phyloP scores from a whole-genome alignment of 371 early-diverging fungal genomes.

The Circinella minor region DNA sequence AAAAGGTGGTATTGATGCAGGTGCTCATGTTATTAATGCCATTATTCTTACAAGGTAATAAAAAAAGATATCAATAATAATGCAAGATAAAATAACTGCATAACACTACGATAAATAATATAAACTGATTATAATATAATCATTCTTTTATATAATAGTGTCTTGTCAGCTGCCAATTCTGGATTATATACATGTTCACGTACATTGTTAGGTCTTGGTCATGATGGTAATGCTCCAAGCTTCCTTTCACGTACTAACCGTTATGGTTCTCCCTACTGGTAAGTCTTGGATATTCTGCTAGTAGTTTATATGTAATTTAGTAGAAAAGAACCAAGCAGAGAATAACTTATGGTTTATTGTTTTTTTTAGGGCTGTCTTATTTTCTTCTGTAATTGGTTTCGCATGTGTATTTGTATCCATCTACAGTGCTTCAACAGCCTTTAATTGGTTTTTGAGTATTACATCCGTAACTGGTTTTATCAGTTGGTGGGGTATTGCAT shows the following conservation, averaged over 20 bases:
- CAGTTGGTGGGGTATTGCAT: conserved; percentile 75
- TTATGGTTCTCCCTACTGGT: conserved; percentile 59
- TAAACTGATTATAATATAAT: neutral
- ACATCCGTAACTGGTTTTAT: conserved; percentile 73
- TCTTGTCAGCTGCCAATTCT: conserved; percentile 73
- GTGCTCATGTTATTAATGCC: conserved; percentile 72
- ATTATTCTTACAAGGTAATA: conserved; percentile 58
- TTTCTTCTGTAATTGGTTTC: conserved; percentile 60
- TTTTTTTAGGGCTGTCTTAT: conserved; percentile 35
- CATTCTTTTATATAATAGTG: conserved; percentile 28
- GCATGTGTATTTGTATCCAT: conserved; percentile 52
- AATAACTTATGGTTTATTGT: too few relatives aligned
- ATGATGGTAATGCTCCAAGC: conserved; percentile 63
- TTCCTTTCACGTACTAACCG: conserved; percentile 46
- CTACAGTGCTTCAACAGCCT: conserved; percentile 55
- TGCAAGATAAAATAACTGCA: too few relatives aligned
- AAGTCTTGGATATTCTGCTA: neutral
- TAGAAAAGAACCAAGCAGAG: too few relatives aligned
- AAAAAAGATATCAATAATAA: neutral
- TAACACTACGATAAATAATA: too few relatives aligned
- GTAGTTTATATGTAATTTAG: neutral
- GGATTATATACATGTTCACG: conserved; percentile 68
- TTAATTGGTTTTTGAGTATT: conserved; percentile 70
- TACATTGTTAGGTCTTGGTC: conserved; percentile 61
- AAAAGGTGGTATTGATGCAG: conserved; percentile 64